Evolutionary conservation across 768 basidiomycete genomes (phyloP).

Genomic region (Chalciporus pseudorubinellus): DNA sequence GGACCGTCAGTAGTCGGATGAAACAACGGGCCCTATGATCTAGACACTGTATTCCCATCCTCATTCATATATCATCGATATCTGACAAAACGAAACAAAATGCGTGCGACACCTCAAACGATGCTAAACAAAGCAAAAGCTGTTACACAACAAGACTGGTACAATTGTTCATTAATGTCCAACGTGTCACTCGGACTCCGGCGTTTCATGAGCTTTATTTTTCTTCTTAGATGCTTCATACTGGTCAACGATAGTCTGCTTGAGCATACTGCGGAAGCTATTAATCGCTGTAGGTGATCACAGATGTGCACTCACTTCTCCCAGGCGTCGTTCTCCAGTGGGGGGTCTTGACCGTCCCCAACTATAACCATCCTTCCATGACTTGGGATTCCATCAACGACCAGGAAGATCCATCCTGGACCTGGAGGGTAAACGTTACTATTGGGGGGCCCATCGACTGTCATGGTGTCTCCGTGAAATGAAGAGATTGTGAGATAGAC

Average conservation of each 20-base stretch:
- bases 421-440: slow-evolving; percentile 73
- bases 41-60: slow-evolving; percentile 9
- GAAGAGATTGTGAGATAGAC: slow-evolving; percentile 57
- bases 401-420: slow-evolving; percentile 72
- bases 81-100: background rate
- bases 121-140: slow-evolving; percentile 1
- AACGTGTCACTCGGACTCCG: slow-evolving; percentile 8
- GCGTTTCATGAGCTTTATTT: slow-evolving; percentile 18
- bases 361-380: slow-evolving; percentile 61
- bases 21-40: slow-evolving; percentile 81
- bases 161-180: background rate
- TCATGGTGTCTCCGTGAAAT: slow-evolving; percentile 44
- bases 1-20: slow-evolving; percentile 91
- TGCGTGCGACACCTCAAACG: background rate
- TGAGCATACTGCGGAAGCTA: slow-evolving; percentile 42
- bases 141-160: background rate
- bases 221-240: slow-evolving; percentile 40
- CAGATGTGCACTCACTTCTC: slow-evolving; percentile 48
- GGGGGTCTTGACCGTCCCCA: slow-evolving; percentile 61
- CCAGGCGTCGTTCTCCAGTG: slow-evolving; percentile 52
- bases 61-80: slow-evolving; percentile 9
- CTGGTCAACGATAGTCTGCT: slow-evolving; percentile 48
- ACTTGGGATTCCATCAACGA: slow-evolving; percentile 66
- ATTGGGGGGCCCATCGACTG: slow-evolving; percentile 62
- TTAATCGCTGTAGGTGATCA: background rate